Evolutionary conservation across 768 basidiomycete genomes (phyloP).

Genomic region (Mycena floridula): DNA sequence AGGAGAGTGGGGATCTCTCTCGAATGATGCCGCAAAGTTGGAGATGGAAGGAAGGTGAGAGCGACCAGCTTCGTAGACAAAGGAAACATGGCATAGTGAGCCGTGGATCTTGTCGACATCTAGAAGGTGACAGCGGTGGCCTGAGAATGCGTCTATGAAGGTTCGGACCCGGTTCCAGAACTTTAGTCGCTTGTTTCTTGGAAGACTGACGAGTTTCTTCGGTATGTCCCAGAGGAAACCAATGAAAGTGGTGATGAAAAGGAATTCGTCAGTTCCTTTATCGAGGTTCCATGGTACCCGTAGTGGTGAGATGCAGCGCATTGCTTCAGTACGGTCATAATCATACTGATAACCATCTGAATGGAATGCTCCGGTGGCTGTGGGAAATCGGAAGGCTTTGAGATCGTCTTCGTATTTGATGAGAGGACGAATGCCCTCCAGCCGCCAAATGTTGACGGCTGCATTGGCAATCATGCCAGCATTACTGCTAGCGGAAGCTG

Average conservation of each 20-base stretch:
- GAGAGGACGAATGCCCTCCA: slow-evolving; percentile 11
- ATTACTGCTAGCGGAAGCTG: slow-evolving; percentile 21
- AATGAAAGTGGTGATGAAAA: slow-evolving; percentile 17
- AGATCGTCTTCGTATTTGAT: slow-evolving; percentile 21
- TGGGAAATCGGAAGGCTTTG: slow-evolving; percentile 15
- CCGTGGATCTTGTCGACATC: too few species aligned
- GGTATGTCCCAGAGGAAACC: slow-evolving; percentile 28
- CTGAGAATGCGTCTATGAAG: slow-evolving; percentile 13
- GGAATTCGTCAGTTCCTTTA: slow-evolving; percentile 19
- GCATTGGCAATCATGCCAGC: slow-evolving; percentile 24
- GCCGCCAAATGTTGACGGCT: slow-evolving; percentile 20
- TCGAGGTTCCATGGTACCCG: slow-evolving; percentile 22
- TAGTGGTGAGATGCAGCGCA: slow-evolving; percentile 11
- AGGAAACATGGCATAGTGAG: too few species aligned
- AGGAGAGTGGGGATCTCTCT: background rate
- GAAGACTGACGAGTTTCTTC: slow-evolving; percentile 18
- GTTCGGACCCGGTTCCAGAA: slow-evolving; percentile 13
- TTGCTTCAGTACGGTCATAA: slow-evolving; percentile 13
- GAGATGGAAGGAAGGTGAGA: too few species aligned
- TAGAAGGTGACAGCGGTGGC: too few species aligned
- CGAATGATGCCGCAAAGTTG: background rate
- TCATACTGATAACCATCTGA: slow-evolving; percentile 11
- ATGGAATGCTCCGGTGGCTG: background rate
- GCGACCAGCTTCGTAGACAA: too few species aligned
- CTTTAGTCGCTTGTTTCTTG: slow-evolving; percentile 22